Evolutionary conservation across 1,284 basidiomycete genomes (phyloP).

Genomic region (Trametes hirsuta): DNA sequence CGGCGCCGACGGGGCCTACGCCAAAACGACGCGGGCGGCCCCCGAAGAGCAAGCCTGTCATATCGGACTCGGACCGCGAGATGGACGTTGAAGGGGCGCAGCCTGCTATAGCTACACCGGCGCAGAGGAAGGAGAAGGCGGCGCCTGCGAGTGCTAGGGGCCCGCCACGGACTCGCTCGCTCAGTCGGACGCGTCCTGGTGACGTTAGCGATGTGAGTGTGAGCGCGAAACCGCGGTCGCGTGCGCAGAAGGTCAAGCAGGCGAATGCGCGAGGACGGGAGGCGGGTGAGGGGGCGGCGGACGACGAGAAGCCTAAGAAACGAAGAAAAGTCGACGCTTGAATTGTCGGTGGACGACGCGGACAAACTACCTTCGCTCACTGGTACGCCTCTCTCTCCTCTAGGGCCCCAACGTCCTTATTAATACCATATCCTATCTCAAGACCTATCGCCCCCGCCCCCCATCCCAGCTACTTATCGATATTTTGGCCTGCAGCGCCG

Average conservation of each 20-base stretch:
- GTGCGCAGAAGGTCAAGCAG: slow-evolving; percentile 22
- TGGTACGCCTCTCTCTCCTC: no score
- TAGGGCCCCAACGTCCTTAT: no score
- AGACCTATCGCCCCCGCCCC: no score
- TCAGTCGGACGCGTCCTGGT: slow-evolving; percentile 25
- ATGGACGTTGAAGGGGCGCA: slow-evolving; percentile 23
- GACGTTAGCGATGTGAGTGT: slow-evolving; percentile 19
- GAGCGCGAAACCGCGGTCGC: slow-evolving; percentile 20
- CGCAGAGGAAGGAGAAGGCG: slow-evolving; percentile 20
- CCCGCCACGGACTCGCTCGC: slow-evolving; percentile 24
- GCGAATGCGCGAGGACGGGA: slow-evolving; percentile 16
- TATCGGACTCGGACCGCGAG: slow-evolving; percentile 28
- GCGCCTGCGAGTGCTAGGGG: slow-evolving; percentile 18
- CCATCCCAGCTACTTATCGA: not conserved
- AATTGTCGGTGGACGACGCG: not conserved
- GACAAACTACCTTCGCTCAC: not conserved
- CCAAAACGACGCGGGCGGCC: slow-evolving; percentile 31
- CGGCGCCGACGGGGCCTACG: slow-evolving; percentile 17
- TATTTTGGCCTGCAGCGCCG: slow-evolving; percentile 16
- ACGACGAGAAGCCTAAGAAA: slow-evolving; percentile 31
- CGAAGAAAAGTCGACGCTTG: slow-evolving; percentile 25
- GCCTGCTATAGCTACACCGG: not conserved
- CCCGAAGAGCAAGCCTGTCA: slow-evolving; percentile 30
- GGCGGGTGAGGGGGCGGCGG: slow-evolving; percentile 12
- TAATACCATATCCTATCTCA: not conserved